phyloP scores from a whole-genome alignment of 768 basidiomycete species.

The Symmetrospora coprosmae region DNA sequence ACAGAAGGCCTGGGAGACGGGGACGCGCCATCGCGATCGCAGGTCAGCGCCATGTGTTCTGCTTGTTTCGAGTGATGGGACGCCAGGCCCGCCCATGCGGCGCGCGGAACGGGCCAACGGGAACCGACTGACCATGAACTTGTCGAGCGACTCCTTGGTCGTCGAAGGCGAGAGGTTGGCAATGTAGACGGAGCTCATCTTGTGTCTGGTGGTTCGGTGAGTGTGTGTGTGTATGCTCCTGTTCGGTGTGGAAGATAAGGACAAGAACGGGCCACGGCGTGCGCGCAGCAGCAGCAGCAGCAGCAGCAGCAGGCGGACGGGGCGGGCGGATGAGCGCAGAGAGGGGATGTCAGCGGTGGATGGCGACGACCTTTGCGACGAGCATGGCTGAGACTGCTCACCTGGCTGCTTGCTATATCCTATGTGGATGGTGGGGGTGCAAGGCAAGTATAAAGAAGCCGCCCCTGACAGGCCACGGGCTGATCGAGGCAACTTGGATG shows the following conservation, averaged over 20 bases:
- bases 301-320: too few species aligned
- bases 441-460: too few species aligned
- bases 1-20: constrained; percentile 48
- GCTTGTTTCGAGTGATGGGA: not conserved
- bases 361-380: too few species aligned
- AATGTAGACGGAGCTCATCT: constrained; percentile 16
- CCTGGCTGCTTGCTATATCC: too few species aligned
- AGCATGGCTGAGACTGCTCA: too few species aligned
- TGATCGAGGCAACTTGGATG: too few species aligned
- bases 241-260: not conserved
- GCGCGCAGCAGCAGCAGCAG: too few species aligned
- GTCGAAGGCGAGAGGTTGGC: constrained; percentile 20
- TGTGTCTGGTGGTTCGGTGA: not conserved
- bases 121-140: constrained; percentile 15
- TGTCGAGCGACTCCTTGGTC: constrained; percentile 24
- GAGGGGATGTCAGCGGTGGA: too few species aligned
- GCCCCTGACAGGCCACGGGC: too few species aligned
- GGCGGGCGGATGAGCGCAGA: too few species aligned
- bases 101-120: not conserved
- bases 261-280: not conserved
- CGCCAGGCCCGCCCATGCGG: not conserved
- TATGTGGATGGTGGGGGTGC: too few species aligned
- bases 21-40: not conserved
- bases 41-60: not conserved
- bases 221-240: not conserved